phyloP scores from a whole-genome alignment of 225 moss, liverwort and hornwort species.

The Polytrichum formosum region DNA sequence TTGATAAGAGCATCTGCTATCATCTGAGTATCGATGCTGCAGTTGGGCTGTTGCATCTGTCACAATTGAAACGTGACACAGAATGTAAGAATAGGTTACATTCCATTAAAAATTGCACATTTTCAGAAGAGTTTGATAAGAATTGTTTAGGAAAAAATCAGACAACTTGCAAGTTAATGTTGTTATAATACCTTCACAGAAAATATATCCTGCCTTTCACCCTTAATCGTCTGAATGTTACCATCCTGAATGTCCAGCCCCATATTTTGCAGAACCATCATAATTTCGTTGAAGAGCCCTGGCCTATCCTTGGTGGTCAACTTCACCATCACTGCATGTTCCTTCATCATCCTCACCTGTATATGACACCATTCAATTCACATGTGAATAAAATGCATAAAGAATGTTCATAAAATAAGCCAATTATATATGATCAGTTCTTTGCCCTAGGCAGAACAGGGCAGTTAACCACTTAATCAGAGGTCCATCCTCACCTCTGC shows the following conservation, averaged over 20 bases:
- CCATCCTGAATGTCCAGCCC: constrained; percentile 41
- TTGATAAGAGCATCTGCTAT: constrained; percentile 30
- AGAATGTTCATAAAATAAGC: neutral
- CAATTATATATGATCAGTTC: neutral
- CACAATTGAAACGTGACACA: neutral
- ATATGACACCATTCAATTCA: neutral
- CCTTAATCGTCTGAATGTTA: constrained; percentile 36
- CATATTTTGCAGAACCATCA: constrained; percentile 15
- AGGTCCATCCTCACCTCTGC: neutral
- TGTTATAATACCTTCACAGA: constrained; percentile 31
- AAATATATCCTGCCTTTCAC: constrained; percentile 38
- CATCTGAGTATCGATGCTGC: constrained; percentile 14
- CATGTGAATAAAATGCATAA: neutral
- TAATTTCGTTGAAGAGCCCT: constrained; percentile 39
- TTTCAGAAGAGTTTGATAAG: no score
- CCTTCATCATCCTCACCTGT: constrained; percentile 49
- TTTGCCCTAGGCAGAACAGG: no score
- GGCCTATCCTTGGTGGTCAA: constrained; percentile 33
- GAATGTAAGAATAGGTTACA: no score
- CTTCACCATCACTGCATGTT: constrained; percentile 43
- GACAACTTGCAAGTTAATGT: no score
- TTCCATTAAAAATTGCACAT: no score
- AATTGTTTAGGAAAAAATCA: no score
- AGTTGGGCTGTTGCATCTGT: constrained; percentile 39
- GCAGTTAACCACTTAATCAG: no score